A percentile compares a stretch with the other conserved stretches of the same genome.
phyloP scores from a whole-genome alignment of 352 stramenopile species.

The Phytopythium chamaehyphon region DNA sequence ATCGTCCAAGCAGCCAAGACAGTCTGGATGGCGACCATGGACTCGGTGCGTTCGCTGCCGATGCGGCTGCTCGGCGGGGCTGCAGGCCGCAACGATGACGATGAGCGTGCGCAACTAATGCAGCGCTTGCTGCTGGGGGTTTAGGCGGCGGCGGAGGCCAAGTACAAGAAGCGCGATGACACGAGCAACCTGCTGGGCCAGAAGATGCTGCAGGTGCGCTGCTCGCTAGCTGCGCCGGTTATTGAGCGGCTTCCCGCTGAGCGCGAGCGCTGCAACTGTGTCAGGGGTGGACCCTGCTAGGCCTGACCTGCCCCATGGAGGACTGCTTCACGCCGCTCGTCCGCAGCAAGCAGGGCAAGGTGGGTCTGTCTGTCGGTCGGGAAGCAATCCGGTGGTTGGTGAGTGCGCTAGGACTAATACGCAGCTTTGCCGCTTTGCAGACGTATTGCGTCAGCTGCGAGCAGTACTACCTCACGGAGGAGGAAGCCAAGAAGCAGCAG shows the following conservation, averaged over 20 bases:
- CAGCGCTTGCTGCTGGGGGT: not conserved
- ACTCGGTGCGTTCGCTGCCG: constrained; percentile 6
- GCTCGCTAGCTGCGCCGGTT: not conserved
- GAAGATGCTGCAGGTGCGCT: constrained; percentile 71
- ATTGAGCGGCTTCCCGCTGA: not conserved
- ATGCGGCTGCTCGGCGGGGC: not conserved
- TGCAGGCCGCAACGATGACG: not conserved
- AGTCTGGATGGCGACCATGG: not conserved
- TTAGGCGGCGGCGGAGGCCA: constrained; percentile 17
- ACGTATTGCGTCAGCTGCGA: constrained; percentile 80
- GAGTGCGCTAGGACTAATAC: too few species aligned
- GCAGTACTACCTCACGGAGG: constrained; percentile 71
- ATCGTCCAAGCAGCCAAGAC: not conserved
- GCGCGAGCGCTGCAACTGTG: not conserved
- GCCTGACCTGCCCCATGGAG: constrained; percentile 52
- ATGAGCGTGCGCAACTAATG: not conserved
- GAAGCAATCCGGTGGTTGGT: not conserved
- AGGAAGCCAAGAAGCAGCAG: constrained; percentile 56
- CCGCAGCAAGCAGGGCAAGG: constrained; percentile 68
- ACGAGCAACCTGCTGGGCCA: constrained; percentile 70
- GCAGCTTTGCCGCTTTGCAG: constrained; percentile 11
- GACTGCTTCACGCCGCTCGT: constrained; percentile 79
- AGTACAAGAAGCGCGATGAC: constrained; percentile 69
- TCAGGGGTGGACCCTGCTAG: constrained; percentile 78
- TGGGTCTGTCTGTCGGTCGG: constrained; percentile 10